Base-by-base conservation (phyloP, 73 alveolate genomes). In the Blepharisma stoltei region DNA sequence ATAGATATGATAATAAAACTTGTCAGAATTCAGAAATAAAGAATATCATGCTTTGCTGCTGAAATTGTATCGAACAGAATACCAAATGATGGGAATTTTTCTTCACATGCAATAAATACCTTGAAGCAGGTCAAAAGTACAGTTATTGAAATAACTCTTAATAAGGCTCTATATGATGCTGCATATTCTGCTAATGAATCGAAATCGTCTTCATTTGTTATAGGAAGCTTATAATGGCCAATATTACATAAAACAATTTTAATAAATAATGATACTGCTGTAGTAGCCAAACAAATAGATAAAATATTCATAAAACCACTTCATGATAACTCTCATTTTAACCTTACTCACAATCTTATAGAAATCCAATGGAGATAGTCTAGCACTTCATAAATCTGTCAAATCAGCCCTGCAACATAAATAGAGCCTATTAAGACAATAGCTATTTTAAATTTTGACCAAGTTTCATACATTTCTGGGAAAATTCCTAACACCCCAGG, bases 201-300 rank as follows among this genome's bases (percentile, higher is more conserved):
- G 23, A 60, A 60, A 25, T 60, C 73, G 18, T 60, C 49, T 25
- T n/a, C 49, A 20, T 60, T 60, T 14, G 45, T 8, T 18, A 60
- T 60, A 25, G 73, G 73, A 60, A 60, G 73, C 2, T n/a, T 60
- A 60, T 18, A 60, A 14, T 60, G 37, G 18, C 73, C 73, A 20
- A n/a, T 60, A 60, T 60, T 20, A 14, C 18, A 14, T 14, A 60
- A 20, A 0, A 60, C 73, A 25, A 32, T 32, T 32, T 32, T 32
- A 32, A 32, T 32, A 3, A 32, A 32, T 3, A 32, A 32, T 32
- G 41, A 0, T 32, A 32, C 41, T 32, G 41, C 41, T 32, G 41
- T 32, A 32, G 41, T 1, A 32, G 41, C 41, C 41, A 32, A 32
- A 32, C 41, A 32, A 32, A 32, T 32, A 32, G 41, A 32, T 32